Evolutionary conservation across 116 monocot species (phyloP).

Genomic region (Cymodocea nodosa): DNA sequence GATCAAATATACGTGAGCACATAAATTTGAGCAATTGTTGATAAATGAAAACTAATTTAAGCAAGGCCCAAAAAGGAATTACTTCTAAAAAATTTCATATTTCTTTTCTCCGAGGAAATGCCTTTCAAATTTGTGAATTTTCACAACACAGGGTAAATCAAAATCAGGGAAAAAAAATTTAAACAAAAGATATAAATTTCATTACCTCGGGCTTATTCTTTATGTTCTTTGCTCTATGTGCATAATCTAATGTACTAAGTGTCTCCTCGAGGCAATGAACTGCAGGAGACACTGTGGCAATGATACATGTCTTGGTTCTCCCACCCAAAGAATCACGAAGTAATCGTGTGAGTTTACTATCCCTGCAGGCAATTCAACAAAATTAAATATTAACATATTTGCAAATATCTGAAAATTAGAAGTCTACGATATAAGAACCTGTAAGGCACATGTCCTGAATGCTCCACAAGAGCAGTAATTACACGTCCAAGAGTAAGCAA

Average conservation of each 20-base stretch:
- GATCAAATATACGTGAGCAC: slow-evolving; percentile 60
- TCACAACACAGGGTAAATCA: no score
- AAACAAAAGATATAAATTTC: no score
- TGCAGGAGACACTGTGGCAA: slow-evolving; percentile 98
- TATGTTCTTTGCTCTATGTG: slow-evolving; percentile 95
- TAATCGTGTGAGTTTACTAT: slow-evolving; percentile 87
- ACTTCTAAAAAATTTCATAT: no score
- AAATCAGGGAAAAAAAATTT: no score
- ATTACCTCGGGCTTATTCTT: slow-evolving; percentile 90
- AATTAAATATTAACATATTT: neutral
- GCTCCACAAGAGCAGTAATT: slow-evolving; percentile 95
- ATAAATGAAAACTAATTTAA: no score
- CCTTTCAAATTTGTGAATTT: no score
- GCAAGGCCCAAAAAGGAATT: no score
- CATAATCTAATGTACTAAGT: slow-evolving; percentile 95
- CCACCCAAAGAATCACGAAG: slow-evolving; percentile 96
- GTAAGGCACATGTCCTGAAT: slow-evolving; percentile 92
- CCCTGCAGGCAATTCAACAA: slow-evolving; percentile 32
- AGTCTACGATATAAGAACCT: slow-evolving; percentile 25
- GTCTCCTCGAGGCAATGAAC: slow-evolving; percentile 96
- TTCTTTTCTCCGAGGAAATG: no score
- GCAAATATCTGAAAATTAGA: neutral
- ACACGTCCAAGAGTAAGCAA: slow-evolving; percentile 96
- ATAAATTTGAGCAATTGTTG: neutral
- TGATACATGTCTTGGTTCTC: slow-evolving; percentile 96